Conservation (phyloP, 2,329 filamentous ascomycete genomes). For the Xylariaceae sp. region DNA sequence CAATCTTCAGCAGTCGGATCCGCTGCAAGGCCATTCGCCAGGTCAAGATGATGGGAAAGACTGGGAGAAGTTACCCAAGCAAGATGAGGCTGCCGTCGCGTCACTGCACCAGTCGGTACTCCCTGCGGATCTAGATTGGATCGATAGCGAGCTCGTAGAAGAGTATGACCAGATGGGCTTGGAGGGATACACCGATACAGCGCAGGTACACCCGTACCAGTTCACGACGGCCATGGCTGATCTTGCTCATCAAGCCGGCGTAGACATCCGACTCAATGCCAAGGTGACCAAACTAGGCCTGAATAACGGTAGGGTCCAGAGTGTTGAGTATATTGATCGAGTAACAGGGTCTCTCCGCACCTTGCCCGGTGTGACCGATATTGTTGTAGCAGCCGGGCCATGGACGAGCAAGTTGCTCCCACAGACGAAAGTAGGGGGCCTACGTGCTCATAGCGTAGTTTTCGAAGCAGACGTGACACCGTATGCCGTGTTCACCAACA, state of each 20-base stretch:
- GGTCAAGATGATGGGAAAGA: slow-evolving; percentile 35
- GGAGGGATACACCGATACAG: slow-evolving; percentile 65
- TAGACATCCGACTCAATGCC: slow-evolving; percentile 60
- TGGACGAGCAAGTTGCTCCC: slow-evolving; percentile 60
- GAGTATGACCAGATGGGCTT: slow-evolving; percentile 77
- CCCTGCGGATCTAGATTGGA: slow-evolving; percentile 79
- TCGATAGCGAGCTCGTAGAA: slow-evolving; percentile 60
- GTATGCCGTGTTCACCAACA: slow-evolving; percentile 81
- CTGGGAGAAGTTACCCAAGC: slow-evolving; percentile 60
- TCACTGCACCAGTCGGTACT: slow-evolving; percentile 55
- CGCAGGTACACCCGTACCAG: slow-evolving; percentile 87
- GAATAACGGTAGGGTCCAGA: slow-evolving; percentile 52
- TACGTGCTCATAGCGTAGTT: slow-evolving; percentile 61
- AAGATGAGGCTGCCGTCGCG: slow-evolving; percentile 44
- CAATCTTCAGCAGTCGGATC: slow-evolving; percentile 2
- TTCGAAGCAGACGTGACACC: slow-evolving; percentile 61
- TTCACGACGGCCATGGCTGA: slow-evolving; percentile 83
- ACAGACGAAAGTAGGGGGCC: slow-evolving; percentile 50
- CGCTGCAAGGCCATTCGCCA: slow-evolving; percentile 19
- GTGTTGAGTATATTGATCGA: slow-evolving; percentile 56
- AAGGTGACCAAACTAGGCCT: slow-evolving; percentile 58
- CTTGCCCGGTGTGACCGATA: slow-evolving; percentile 46
- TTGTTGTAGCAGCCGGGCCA: slow-evolving; percentile 53
- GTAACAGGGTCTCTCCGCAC: slow-evolving; percentile 32
- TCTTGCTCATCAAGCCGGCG: slow-evolving; percentile 65